Conservation (phyloP, 257 asterid genomes). For the Vinca minor region DNA sequence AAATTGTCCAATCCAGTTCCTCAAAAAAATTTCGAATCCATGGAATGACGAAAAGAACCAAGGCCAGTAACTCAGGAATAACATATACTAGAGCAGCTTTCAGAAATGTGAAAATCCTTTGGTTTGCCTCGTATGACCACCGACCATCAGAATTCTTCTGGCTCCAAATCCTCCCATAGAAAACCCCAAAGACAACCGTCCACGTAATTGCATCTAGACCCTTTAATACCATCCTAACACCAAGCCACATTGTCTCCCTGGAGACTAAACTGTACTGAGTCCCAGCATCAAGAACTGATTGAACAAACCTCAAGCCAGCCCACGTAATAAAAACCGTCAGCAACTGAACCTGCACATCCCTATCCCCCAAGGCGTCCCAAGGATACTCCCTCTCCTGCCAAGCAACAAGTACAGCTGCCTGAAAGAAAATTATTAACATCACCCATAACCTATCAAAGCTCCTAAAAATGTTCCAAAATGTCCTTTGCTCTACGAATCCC, state of each 20-base stretch:
- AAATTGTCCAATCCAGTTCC: slow-evolving; percentile 52
- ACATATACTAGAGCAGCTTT: slow-evolving; percentile 64
- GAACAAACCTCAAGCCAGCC: slow-evolving; percentile 82
- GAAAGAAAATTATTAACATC: slow-evolving; percentile 73
- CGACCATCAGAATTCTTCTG: slow-evolving; percentile 59
- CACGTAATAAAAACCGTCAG: slow-evolving; percentile 83
- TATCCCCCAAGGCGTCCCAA: slow-evolving; percentile 65
- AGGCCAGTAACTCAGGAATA: slow-evolving; percentile 71
- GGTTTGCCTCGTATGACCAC: slow-evolving; percentile 73
- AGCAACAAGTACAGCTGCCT: slow-evolving; percentile 81
- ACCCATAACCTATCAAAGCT: slow-evolving; percentile 93
- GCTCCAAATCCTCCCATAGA: slow-evolving; percentile 72
- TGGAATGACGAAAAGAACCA: slow-evolving; percentile 59
- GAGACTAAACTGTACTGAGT: slow-evolving; percentile 91
- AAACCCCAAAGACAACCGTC: slow-evolving; percentile 69
- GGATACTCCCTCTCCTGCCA: slow-evolving; percentile 64
- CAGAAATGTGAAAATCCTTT: slow-evolving; percentile 51
- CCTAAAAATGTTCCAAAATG: slow-evolving; percentile 86
- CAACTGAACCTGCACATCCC: slow-evolving; percentile 70
- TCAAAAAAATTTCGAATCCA: slow-evolving; percentile 76
- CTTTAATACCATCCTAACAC: slow-evolving; percentile 84
- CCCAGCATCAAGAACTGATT: slow-evolving; percentile 87
- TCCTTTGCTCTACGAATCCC: slow-evolving; percentile 93
- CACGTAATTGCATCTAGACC: slow-evolving; percentile 69
- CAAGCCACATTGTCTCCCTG: slow-evolving; percentile 62